Evolutionary conservation across 2,329 filamentous ascomycete genomes (phyloP).

Genomic region (Stenocarpella maydis): DNA sequence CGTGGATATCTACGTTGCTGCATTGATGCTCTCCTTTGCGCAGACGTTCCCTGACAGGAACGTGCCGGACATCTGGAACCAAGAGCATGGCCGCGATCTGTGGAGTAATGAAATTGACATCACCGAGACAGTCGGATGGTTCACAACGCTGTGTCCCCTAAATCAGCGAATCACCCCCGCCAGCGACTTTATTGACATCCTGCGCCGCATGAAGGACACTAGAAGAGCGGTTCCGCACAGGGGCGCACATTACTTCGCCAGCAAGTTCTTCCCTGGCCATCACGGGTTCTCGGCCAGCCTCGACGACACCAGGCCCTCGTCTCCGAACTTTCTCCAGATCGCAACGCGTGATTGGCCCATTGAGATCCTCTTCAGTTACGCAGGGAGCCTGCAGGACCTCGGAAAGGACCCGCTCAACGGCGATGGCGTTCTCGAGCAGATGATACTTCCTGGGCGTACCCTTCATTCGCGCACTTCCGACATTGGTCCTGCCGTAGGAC

Average conservation of each 20-base stretch:
- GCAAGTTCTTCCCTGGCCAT: conserved; percentile 48
- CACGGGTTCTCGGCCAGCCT: conserved; percentile 33
- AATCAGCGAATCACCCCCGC: conserved; percentile 51
- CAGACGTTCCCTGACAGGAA: conserved; percentile 62
- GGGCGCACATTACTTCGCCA: conserved; percentile 42
- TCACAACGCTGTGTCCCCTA: conserved; percentile 64
- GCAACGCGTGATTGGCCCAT: conserved; percentile 54
- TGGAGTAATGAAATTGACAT: conserved; percentile 58
- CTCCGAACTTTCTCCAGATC: conserved; percentile 30
- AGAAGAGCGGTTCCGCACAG: conserved; percentile 49
- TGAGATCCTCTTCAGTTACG: conserved; percentile 67
- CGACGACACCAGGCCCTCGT: conserved; percentile 6
- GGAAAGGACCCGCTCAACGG: conserved; percentile 45
- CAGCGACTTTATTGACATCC: conserved; percentile 59
- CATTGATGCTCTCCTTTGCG: conserved; percentile 63
- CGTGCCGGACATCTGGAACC: conserved; percentile 62
- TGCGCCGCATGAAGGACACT: conserved; percentile 62
- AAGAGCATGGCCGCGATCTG: conserved; percentile 58
- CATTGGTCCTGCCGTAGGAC: conserved; percentile 54
- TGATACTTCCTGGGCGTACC: conserved; percentile 50
- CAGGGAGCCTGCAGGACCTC: conserved; percentile 58
- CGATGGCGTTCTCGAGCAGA: conserved; percentile 59
- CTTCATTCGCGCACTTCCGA: conserved; percentile 51
- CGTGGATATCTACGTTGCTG: conserved; percentile 62
- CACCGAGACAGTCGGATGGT: conserved; percentile 67